phyloP scores from a whole-genome alignment of 2,329 filamentous ascomycete species.

The Apiospora arundinis region DNA sequence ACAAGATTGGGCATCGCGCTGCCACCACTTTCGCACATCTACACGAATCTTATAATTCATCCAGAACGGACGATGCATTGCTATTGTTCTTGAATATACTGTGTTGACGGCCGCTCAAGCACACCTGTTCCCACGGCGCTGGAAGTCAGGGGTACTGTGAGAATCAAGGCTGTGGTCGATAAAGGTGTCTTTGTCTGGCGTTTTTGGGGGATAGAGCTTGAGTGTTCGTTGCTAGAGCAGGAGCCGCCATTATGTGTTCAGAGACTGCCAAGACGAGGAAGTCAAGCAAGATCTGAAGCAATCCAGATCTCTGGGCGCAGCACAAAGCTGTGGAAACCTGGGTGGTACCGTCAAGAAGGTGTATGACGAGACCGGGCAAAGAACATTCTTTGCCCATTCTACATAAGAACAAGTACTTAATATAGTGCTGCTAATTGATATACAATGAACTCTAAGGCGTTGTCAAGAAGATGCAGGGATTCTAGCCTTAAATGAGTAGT shows the following conservation, averaged over 20 bases:
- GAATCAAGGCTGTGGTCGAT: neutral
- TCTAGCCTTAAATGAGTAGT: no score
- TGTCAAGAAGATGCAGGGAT: neutral
- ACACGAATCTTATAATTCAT: neutral
- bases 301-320: neutral
- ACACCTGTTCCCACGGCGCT: constrained; percentile 14
- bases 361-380: constrained; percentile 2
- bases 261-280: neutral
- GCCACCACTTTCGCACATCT: neutral
- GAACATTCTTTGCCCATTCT: neutral
- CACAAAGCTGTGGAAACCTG: neutral
- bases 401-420: neutral
- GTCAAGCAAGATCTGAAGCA: constrained; percentile 1
- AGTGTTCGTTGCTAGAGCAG: constrained; percentile 6
- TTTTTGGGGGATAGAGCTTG: constrained; percentile 10
- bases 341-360: neutral
- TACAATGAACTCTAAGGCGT: neutral
- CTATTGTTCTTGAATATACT: constrained; percentile 10
- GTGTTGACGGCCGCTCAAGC: constrained; percentile 1
- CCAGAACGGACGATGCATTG: neutral
- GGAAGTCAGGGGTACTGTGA: constrained; percentile 15
- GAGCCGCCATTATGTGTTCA: neutral
- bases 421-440: constrained; percentile 13
- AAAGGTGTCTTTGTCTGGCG: constrained; percentile 11
- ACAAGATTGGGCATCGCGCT: neutral